phyloP scores from a whole-genome alignment of 169 alveolate genomes.

The Toxoplasma gondii region DNA sequence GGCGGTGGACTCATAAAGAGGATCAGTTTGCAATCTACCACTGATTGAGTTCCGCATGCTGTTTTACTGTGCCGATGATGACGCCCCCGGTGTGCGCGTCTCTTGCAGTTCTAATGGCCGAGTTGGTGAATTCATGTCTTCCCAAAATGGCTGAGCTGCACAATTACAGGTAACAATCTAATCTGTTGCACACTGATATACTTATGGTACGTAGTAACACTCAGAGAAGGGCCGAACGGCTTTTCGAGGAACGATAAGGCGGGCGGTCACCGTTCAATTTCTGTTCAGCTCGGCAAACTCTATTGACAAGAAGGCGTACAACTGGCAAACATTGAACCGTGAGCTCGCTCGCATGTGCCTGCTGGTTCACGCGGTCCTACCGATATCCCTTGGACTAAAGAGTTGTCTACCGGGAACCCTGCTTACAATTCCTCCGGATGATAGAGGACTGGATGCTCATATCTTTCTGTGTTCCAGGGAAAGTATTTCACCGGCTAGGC shows the following conservation, averaged over 20 bases:
- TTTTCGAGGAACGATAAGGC: neutral
- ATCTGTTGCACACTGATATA: no score
- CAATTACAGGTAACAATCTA: slow-evolving; percentile 78
- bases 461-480: slow-evolving; percentile 51
- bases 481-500: slow-evolving; percentile 86
- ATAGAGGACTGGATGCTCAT: neutral
- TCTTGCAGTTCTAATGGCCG: slow-evolving; percentile 84
- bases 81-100: neutral
- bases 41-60: no score
- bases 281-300: slow-evolving; percentile 80
- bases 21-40: no score
- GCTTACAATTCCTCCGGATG: neutral
- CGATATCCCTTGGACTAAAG: no score
- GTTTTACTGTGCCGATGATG: no score
- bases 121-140: slow-evolving; percentile 80
- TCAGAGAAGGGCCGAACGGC: no score
- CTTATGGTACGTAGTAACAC: no score
- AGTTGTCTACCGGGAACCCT: neutral
- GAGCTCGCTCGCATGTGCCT: neutral
- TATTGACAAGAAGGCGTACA: slow-evolving; percentile 77
- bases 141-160: slow-evolving; percentile 87
- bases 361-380: neutral
- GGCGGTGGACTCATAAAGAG: no score
- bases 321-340: slow-evolving; percentile 86
- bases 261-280: neutral